Evolutionary conservation across 768 basidiomycete species (phyloP).

Genomic region (Termitomyces sp.): DNA sequence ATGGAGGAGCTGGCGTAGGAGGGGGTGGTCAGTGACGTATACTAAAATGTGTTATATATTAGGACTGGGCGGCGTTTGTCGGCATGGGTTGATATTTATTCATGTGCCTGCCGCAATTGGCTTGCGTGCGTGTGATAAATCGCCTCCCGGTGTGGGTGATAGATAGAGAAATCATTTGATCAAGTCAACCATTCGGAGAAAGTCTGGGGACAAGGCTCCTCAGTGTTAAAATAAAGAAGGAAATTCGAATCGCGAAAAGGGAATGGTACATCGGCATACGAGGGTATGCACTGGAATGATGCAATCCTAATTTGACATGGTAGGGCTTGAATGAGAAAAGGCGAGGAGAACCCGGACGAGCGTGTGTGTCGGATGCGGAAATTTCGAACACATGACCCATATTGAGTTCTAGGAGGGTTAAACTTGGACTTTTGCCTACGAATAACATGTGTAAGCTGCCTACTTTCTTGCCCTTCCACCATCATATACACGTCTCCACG

Average conservation of each 20-base stretch:
- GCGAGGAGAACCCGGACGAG: background rate
- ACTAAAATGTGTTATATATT: background rate
- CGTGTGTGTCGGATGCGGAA: background rate
- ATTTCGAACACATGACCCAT: conserved; percentile 8
- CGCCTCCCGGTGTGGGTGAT: background rate
- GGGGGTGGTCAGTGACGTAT: background rate
- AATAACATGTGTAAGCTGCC: conserved; percentile 7
- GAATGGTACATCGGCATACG: no score
- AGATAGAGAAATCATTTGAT: conserved; percentile 5
- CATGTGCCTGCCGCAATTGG: no score
- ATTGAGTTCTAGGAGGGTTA: conserved; percentile 5
- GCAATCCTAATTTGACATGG: background rate
- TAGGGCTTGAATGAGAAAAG: background rate
- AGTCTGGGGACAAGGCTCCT: background rate
- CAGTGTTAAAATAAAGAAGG: background rate
- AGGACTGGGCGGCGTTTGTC: background rate
- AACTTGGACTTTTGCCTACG: conserved; percentile 6
- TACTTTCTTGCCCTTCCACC: background rate
- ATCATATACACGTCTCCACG: background rate
- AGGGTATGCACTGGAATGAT: background rate
- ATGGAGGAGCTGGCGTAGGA: conserved; percentile 47
- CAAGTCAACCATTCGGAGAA: conserved; percentile 6
- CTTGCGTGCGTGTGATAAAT: background rate
- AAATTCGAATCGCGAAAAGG: background rate
- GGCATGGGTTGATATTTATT: no score